A percentile compares a stretch with the other conserved stretches of the same genome.
phyloP scores from a whole-genome alignment of 2,329 filamentous ascomycete genomes.

The Colletotrichum euphorbiae region DNA sequence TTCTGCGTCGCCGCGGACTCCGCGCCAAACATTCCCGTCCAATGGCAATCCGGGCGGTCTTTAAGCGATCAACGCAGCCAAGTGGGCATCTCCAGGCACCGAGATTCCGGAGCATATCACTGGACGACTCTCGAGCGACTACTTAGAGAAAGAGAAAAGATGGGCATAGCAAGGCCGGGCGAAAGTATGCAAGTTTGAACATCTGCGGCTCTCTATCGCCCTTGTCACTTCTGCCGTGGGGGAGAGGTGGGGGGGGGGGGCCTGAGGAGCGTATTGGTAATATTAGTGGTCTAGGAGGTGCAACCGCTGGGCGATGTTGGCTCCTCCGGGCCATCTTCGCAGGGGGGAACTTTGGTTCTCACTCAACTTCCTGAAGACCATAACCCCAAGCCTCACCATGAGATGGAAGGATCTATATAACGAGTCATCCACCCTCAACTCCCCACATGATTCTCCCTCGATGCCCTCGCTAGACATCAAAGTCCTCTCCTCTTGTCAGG shows the following conservation, averaged over 20 bases:
- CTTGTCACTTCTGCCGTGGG: neutral
- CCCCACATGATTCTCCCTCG: no score
- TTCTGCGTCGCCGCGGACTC: neutral
- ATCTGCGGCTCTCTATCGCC: neutral
- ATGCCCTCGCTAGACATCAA: neutral
- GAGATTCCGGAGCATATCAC: conserved; percentile 29
- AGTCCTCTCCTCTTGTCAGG: neutral
- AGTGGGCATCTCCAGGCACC: conserved; percentile 31
- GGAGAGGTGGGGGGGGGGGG: neutral
- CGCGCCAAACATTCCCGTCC: neutral
- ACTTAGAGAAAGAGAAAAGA: neutral
- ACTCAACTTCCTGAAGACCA: no score
- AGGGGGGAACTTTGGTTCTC: no score
- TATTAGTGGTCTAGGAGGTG: no score
- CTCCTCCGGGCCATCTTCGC: no score
- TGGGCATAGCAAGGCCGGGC: conserved; percentile 14
- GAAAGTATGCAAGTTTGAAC: neutral
- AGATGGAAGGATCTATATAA: no score
- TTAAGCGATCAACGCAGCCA: neutral
- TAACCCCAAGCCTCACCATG: no score
- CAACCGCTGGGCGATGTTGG: no score
- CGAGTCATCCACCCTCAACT: no score
- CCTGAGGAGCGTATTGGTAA: no score
- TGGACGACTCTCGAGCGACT: conserved; percentile 2
- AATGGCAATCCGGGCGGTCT: neutral